These are phyloP conservation scores for Wallacemonas rigidus DNA, from an alignment of 208 protist species.

Conservation along the genomic window DNA sequence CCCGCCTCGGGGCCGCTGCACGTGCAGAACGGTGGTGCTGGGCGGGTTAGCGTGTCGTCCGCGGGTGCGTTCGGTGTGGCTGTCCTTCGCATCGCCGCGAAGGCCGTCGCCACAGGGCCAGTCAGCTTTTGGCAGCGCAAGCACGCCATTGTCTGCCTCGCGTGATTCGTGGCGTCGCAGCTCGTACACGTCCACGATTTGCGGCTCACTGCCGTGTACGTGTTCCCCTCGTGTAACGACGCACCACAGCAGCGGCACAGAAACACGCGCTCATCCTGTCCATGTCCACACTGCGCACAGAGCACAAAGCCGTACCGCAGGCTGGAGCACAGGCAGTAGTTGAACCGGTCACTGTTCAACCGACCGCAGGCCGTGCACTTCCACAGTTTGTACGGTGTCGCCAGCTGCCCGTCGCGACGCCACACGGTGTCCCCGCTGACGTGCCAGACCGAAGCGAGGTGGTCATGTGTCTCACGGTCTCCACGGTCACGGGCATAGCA, in stretches of 20 bases:
- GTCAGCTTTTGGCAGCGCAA: slow-evolving; percentile 58
- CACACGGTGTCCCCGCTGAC: slow-evolving; percentile 48
- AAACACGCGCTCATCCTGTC: slow-evolving; percentile 73
- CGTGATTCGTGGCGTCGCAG: slow-evolving; percentile 69
- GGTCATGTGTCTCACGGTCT: slow-evolving; percentile 46
- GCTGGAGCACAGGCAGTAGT: slow-evolving; percentile 88
- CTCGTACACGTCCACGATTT: slow-evolving; percentile 62
- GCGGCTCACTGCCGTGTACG: slow-evolving; percentile 47
- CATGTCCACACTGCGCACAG: slow-evolving; percentile 66
- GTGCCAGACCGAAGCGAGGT: slow-evolving; percentile 69
- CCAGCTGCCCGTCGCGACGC: slow-evolving; percentile 39
- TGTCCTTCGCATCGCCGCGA: neutral
- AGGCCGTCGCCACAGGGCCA: slow-evolving; percentile 35
- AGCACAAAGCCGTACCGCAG: slow-evolving; percentile 75
- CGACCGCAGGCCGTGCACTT: slow-evolving; percentile 74
- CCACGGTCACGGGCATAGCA: slow-evolving; percentile 72
- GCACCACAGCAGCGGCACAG: slow-evolving; percentile 68
- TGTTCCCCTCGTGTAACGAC: slow-evolving; percentile 22
- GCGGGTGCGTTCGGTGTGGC: neutral
- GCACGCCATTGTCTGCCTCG: slow-evolving; percentile 65
- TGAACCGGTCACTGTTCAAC: slow-evolving; percentile 88
- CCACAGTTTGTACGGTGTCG: slow-evolving; percentile 72
- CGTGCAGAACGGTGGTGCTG: neutral
- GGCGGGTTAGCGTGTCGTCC: neutral
- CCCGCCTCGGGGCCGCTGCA: neutral